These are phyloP conservation scores for Tulasnella sp. DNA, from an alignment of 768 basidiomycete genomes.

Conservation along the genomic window DNA sequence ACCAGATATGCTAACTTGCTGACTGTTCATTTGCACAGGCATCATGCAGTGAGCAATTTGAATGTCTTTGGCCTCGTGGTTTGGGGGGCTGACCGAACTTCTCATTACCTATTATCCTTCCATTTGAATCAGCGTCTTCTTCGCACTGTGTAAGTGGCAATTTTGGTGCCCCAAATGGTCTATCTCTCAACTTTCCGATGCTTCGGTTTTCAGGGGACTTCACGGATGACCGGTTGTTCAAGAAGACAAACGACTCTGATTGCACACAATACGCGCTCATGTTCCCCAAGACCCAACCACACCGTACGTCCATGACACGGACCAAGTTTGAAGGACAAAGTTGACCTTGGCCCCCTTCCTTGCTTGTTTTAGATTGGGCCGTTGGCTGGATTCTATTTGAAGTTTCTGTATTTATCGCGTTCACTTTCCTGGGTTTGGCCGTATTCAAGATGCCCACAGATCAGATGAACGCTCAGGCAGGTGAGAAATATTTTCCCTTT, in stretches of 20 bases:
- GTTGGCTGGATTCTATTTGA: constrained; percentile 78
- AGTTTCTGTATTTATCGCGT: constrained; percentile 61
- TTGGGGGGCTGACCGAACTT: constrained; percentile 25
- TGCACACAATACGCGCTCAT: constrained; percentile 80
- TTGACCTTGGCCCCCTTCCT: background rate
- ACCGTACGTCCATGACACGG: constrained; percentile 42
- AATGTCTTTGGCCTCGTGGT: constrained; percentile 14
- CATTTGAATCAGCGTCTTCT: constrained; percentile 52
- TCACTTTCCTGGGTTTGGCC: constrained; percentile 70
- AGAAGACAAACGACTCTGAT: constrained; percentile 89
- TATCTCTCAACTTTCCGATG: background rate
- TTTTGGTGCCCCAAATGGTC: background rate
- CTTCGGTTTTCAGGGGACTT: constrained; percentile 63
- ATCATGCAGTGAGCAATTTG: constrained; percentile 63
- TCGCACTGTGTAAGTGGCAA: constrained; percentile 65
- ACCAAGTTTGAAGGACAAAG: background rate
- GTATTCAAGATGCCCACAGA: constrained; percentile 65
- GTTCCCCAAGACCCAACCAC: constrained; percentile 61
- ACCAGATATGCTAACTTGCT: constrained; percentile 24
- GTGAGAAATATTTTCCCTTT: constrained; percentile 33
- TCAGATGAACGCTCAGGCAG: constrained; percentile 65
- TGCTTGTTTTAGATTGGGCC: constrained; percentile 60
- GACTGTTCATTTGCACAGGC: constrained; percentile 20
- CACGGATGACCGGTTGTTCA: constrained; percentile 88
- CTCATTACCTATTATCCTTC: background rate